These are phyloP conservation scores for Leccinum angustisporum DNA, from an alignment of 1,284 basidiomycete genomes.

Conservation along the genomic window DNA sequence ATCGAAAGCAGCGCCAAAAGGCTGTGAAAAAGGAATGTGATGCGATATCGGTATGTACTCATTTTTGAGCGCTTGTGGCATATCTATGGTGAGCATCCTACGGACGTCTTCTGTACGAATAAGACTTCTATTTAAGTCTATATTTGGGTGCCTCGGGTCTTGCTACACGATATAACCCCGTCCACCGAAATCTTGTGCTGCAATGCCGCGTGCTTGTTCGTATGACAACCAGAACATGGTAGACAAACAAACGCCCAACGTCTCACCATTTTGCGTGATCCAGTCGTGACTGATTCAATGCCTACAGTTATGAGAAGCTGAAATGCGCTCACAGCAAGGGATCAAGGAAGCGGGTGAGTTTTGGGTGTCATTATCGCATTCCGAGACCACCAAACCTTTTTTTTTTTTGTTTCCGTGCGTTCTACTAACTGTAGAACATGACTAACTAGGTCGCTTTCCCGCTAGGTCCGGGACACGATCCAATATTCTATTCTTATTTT, in stretches of 20 bases:
- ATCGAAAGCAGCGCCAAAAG: background rate
- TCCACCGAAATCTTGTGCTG: background rate
- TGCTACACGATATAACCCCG: background rate
- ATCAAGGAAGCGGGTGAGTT: slow-evolving; percentile 1
- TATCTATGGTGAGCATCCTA: background rate
- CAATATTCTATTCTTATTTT: background rate
- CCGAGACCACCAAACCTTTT: too few relatives aligned
- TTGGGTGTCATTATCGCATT: background rate
- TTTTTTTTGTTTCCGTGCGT: background rate
- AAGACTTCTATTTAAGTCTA: background rate
- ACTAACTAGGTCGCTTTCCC: background rate
- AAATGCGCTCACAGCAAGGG: background rate
- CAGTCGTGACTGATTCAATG: background rate
- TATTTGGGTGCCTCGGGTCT: background rate
- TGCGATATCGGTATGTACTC: background rate
- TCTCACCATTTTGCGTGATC: background rate
- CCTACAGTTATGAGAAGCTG: background rate
- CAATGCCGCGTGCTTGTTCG: background rate
- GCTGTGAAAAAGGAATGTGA: background rate
- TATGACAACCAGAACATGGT: background rate
- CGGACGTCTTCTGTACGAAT: background rate
- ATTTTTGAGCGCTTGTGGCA: background rate
- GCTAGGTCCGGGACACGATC: background rate
- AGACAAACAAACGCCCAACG: background rate
- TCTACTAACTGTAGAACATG: background rate